Evolutionary conservation across 345 rosid species (phyloP).

Genomic region (Eucalyptus virginea): DNA sequence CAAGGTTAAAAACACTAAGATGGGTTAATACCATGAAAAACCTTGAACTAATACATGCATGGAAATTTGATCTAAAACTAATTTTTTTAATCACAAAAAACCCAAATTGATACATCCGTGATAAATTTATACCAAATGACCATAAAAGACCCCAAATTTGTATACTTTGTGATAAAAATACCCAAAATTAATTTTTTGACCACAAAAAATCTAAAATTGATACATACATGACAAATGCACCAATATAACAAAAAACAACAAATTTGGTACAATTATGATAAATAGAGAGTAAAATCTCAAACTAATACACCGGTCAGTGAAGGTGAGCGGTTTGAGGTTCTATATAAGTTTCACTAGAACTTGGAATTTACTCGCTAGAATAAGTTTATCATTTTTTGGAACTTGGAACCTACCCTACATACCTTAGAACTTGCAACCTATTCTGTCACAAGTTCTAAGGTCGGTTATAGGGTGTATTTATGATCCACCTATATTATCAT

Average conservation of each 20-base stretch:
- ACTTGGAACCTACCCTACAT: rapidly evolving
- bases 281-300: no score
- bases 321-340: rapidly evolving
- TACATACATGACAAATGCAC: no score
- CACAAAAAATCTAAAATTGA: rapidly evolving
- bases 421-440: rapidly evolving
- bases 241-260: rapidly evolving
- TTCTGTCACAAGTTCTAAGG: rapidly evolving
- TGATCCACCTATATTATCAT: no score
- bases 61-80: no score
- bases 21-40: no score
- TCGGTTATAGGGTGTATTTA: rapidly evolving
- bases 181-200: no score
- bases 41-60: rapidly evolving
- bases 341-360: no score
- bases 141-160: rapidly evolving
- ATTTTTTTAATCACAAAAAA: rapidly evolving
- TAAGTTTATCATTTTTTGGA: rapidly evolving
- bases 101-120: rapidly evolving
- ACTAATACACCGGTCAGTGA: rapidly evolving
- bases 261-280: rapidly evolving
- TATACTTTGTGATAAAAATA: no score
- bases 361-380: rapidly evolving
- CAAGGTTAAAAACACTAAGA: not conserved
- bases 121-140: no score